Evolutionary conservation across 352 stramenopile genomes (phyloP).

Genomic region (Globisporangium sylvaticum): DNA sequence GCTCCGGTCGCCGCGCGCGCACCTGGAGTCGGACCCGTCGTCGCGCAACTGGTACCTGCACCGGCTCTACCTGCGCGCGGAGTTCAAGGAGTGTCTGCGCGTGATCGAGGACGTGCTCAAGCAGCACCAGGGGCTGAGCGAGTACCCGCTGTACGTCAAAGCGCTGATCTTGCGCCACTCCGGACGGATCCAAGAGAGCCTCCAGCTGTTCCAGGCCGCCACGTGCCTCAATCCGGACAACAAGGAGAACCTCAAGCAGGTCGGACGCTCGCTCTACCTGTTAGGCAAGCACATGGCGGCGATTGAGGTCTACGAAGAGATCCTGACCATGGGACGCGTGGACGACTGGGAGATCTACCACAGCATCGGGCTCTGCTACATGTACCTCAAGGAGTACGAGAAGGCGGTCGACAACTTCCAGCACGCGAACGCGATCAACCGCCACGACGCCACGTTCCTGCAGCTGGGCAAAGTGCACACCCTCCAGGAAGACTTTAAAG

Average conservation of each 20-base stretch:
- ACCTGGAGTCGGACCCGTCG: constrained; percentile 38
- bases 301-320: constrained; percentile 89
- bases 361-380: constrained; percentile 89
- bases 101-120: constrained; percentile 89
- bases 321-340: constrained; percentile 63
- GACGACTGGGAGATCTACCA: constrained; percentile 94
- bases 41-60: constrained; percentile 84
- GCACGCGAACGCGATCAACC: constrained; percentile 88
- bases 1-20: constrained; percentile 44
- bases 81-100: constrained; percentile 86
- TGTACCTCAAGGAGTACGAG: constrained; percentile 91
- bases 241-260: constrained; percentile 91
- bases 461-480: constrained; percentile 89
- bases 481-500: constrained; percentile 80
- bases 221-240: constrained; percentile 91
- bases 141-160: constrained; percentile 93
- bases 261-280: constrained; percentile 71
- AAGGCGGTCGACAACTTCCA: constrained; percentile 87
- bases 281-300: constrained; percentile 89
- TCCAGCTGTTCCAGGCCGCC: constrained; percentile 91
- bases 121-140: constrained; percentile 79
- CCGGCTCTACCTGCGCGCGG: constrained; percentile 75
- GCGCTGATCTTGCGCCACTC: constrained; percentile 87
- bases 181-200: constrained; percentile 86
- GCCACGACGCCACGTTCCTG: constrained; percentile 90